Percentiles rank a stretch among this genome's conserved stretches.
Evolutionary conservation across 2,329 filamentous ascomycete genomes (phyloP).

Genomic region (Mycocentrospora acerina): DNA sequence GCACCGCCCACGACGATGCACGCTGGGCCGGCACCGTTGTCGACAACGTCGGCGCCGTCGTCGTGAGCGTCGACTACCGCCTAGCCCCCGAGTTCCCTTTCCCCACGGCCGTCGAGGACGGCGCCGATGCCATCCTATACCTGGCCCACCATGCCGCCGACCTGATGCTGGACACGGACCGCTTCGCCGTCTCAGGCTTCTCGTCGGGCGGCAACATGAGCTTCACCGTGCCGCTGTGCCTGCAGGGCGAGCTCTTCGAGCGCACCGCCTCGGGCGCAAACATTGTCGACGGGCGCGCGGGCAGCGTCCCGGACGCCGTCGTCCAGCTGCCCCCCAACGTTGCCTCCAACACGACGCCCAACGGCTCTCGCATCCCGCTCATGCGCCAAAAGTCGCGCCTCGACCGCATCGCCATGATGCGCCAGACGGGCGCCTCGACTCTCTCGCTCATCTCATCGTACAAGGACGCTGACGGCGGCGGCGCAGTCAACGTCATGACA

Average conservation of each 20-base stretch:
- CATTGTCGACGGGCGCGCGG: constrained; percentile 31
- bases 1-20: constrained; percentile 61
- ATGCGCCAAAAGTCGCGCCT: constrained; percentile 33
- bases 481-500: constrained; percentile 34
- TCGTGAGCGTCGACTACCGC: constrained; percentile 63
- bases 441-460: constrained; percentile 40
- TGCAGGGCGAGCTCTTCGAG: constrained; percentile 52
- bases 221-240: constrained; percentile 61
- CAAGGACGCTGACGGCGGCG: constrained; percentile 33
- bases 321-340: constrained; percentile 16
- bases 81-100: constrained; percentile 63
- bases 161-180: constrained; percentile 58
- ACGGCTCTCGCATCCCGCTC: constrained; percentile 37
- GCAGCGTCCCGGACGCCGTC: constrained; percentile 27
- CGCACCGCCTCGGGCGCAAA: constrained; percentile 28
- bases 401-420: constrained; percentile 38
- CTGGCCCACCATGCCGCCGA: constrained; percentile 58
- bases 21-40: constrained; percentile 61
- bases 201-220: constrained; percentile 64
- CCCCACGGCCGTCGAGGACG: constrained; percentile 64
- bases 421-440: constrained; percentile 35
- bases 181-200: constrained; percentile 62
- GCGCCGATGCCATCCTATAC: constrained; percentile 62
- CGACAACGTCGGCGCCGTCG: constrained; percentile 57
- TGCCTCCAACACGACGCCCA: constrained; percentile 20